These are phyloP conservation scores for Pholiota microspora DNA, from an alignment of 768 basidiomycete genomes.

Conservation along the genomic window DNA sequence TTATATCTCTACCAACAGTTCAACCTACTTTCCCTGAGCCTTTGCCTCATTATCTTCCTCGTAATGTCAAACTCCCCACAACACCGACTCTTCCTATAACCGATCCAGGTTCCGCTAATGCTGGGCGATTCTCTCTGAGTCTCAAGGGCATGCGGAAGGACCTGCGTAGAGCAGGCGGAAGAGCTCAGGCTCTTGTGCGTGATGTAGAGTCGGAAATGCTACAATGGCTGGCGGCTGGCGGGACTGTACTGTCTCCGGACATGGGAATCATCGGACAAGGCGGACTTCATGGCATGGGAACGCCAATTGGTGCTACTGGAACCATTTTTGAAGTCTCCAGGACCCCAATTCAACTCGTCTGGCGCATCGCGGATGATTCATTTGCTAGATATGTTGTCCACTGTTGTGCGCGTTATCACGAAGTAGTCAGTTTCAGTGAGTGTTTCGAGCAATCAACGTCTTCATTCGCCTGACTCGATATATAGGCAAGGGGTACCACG, in stretches of 20 bases:
- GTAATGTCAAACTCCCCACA: slow-evolving; percentile 52
- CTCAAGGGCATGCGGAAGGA: slow-evolving; percentile 72
- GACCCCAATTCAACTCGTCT: slow-evolving; percentile 66
- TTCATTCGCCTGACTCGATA: not conserved
- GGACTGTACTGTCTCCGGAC: slow-evolving; percentile 55
- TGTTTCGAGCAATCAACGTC: not conserved
- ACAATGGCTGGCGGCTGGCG: slow-evolving; percentile 60
- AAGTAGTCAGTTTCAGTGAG: slow-evolving; percentile 80
- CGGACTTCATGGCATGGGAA: slow-evolving; percentile 31
- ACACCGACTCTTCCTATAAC: slow-evolving; percentile 32
- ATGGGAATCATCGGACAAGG: slow-evolving; percentile 10
- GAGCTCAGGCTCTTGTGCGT: slow-evolving; percentile 60
- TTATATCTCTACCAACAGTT: slow-evolving; percentile 38
- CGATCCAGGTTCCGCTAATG: slow-evolving; percentile 58
- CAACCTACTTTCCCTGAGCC: slow-evolving; percentile 74
- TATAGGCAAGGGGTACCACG: slow-evolving; percentile 57
- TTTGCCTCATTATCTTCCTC: slow-evolving; percentile 66
- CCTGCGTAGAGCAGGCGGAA: slow-evolving; percentile 58
- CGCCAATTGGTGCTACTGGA: slow-evolving; percentile 48
- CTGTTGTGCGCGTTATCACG: slow-evolving; percentile 78
- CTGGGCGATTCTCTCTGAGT: slow-evolving; percentile 75
- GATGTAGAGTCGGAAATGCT: slow-evolving; percentile 65
- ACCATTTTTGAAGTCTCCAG: slow-evolving; percentile 64
- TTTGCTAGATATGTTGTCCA: slow-evolving; percentile 83
- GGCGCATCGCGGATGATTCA: slow-evolving; percentile 67